phyloP scores from a whole-genome alignment of 495 filamentous ascomycete genomes.

The Tuber brumale region DNA sequence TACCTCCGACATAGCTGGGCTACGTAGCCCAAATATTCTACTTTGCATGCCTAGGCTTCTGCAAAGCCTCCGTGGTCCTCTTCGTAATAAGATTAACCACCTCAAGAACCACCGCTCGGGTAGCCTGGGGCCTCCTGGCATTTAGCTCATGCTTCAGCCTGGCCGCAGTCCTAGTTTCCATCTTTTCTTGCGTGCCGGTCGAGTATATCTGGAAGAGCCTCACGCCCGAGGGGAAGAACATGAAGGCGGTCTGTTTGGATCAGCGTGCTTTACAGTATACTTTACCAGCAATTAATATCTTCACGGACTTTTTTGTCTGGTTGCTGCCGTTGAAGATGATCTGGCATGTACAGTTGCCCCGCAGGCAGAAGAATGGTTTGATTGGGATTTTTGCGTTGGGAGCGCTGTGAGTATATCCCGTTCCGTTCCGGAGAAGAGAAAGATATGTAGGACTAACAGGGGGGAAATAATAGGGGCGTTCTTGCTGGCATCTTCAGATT shows the following conservation, averaged over 20 bases:
- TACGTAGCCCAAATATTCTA: conserved; percentile 15
- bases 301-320: conserved; percentile 20
- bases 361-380: conserved; percentile 12
- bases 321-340: conserved; percentile 23
- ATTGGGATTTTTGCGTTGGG: conserved; percentile 16
- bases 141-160: background rate
- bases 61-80: conserved; percentile 21
- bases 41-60: conserved; percentile 17
- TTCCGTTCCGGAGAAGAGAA: background rate
- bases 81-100: conserved; percentile 16
- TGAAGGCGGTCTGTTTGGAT: conserved; percentile 2
- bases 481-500: conserved; percentile 12
- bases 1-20: conserved; percentile 1
- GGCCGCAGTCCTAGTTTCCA: conserved; percentile 8
- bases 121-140: conserved; percentile 12
- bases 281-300: conserved; percentile 18
- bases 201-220: conserved; percentile 9
- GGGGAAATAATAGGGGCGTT: conserved; percentile 7
- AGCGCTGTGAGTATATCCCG: conserved; percentile 8
- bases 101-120: background rate
- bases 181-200: conserved; percentile 9
- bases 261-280: conserved; percentile 7
- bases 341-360: conserved; percentile 19
- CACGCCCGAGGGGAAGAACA: background rate
- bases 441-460: background rate